phyloP scores from a whole-genome alignment of 2,329 filamentous ascomycete genomes.

The Microdochium bolleyi region DNA sequence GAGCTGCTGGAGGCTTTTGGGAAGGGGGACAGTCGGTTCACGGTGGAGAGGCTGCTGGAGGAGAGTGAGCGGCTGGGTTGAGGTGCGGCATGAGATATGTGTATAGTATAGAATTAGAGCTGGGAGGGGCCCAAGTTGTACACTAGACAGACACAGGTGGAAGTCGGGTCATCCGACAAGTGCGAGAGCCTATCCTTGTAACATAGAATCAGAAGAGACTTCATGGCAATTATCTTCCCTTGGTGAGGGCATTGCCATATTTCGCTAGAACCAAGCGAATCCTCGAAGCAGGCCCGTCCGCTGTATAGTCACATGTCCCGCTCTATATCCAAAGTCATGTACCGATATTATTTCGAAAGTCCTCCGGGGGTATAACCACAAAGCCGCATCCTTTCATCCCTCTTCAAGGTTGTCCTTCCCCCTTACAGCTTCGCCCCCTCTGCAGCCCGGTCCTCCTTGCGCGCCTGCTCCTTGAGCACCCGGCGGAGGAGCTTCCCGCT shows the following conservation, averaged over 20 bases:
- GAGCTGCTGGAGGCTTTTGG: conserved; percentile 76
- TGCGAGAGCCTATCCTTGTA: too few relatives aligned
- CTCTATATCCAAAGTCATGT: too few relatives aligned
- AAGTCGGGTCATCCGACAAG: too few relatives aligned
- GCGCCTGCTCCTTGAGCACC: conserved; percentile 39
- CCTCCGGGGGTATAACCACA: too few relatives aligned
- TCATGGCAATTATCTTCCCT: too few relatives aligned
- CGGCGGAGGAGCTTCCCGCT: conserved; percentile 57
- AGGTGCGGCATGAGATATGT: conserved; percentile 1
- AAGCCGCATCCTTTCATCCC: not conserved
- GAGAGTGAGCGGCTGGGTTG: conserved; percentile 75
- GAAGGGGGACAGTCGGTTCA: conserved; percentile 69
- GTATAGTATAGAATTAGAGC: not conserved
- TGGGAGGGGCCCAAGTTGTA: not conserved
- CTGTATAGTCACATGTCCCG: too few relatives aligned
- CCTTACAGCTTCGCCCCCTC: conserved; percentile 17
- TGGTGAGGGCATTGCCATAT: too few relatives aligned
- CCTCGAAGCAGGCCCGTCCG: too few relatives aligned
- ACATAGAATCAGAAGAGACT: too few relatives aligned
- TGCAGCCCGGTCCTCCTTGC: conserved; percentile 18
- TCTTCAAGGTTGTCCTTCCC: not conserved
- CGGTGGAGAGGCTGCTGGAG: conserved; percentile 75
- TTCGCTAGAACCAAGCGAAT: too few relatives aligned
- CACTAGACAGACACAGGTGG: too few relatives aligned
- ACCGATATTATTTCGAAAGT: too few relatives aligned